Base-by-base conservation (phyloP, 1,139 yeast species). In the Suhomyces panamericanus region DNA sequence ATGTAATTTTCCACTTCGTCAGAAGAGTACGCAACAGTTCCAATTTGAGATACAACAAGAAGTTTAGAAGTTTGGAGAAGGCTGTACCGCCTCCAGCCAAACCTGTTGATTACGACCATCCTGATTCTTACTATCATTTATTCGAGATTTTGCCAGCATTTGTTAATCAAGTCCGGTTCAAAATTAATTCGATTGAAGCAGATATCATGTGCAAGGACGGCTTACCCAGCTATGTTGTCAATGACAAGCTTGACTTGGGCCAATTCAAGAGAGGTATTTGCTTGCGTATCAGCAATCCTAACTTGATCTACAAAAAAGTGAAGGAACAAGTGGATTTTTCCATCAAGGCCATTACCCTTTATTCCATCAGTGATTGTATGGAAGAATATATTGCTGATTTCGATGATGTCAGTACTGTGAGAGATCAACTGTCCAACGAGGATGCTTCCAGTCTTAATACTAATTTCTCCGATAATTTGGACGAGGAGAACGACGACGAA, bases 171-270 rank as follows among this genome's bases (percentile, higher is more conserved):
- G 50, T 70, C 9, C 65, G 61, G 47, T 43, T 67, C 20, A 58
- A 58, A 17, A 49, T 70, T 11, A 48, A 63, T 3, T 54, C 60
- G 16, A 41, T 72, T 15, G 69, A 67, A 44, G 60, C 68, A 1
- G 74, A 70, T 46, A 59, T 74, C 12, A 61, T 70, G 14, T 73
- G 78, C 49, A 72, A 72, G 44, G 79, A 74, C 48, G 69, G 70
- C 5, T 57, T 75, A 15, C 79, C 79, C 0, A 59, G 63, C 41
- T 69, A 67, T 41, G 49, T 50, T 1, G 53, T 68, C 10, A 55
- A 41, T 35, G 73, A 69, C 39, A 57, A 58, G 2, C 52, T 69
- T 16, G 72, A 75, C 49, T 56, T 75, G 42, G 69, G 67, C 3
- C 70, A 69, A 43, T 73, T 62, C 49, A 69, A 67, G 41, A 56